Percentiles rank a stretch among this genome's conserved stretches.
Evolutionary conservation across 495 filamentous ascomycete species (phyloP).

Genomic region (Hypoxylon subgilvum): DNA sequence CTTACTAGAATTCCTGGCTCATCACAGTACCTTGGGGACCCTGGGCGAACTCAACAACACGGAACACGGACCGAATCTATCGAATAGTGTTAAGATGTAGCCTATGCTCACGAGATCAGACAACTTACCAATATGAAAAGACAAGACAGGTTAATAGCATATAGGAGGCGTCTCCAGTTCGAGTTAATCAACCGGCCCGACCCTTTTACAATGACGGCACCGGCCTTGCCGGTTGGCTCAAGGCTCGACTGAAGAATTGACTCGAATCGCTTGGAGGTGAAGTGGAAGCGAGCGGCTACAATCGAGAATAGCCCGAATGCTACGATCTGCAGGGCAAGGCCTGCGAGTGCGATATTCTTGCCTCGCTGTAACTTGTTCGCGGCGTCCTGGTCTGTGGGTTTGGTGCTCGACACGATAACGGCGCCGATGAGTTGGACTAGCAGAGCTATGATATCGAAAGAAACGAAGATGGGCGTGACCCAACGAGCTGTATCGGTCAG

Average conservation of each 20-base stretch:
- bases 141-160: conserved; percentile 42
- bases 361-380: conserved; percentile 44
- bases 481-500: conserved; percentile 43
- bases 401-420: conserved; percentile 47
- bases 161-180: conserved; percentile 44
- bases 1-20: conserved; percentile 43
- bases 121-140: conserved; percentile 45
- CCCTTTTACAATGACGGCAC: conserved; percentile 43
- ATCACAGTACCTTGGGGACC: conserved; percentile 33
- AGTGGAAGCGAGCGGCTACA: conserved; percentile 49
- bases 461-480: conserved; percentile 49
- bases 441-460: conserved; percentile 45
- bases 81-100: neutral
- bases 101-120: neutral
- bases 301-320: conserved; percentile 48
- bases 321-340: conserved; percentile 44
- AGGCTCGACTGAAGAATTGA: conserved; percentile 40
- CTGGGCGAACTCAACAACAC: conserved; percentile 46
- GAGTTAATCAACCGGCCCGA: conserved; percentile 42
- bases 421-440: conserved; percentile 45
- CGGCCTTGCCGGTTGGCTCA: conserved; percentile 34
- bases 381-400: conserved; percentile 34
- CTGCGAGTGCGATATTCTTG: conserved; percentile 46
- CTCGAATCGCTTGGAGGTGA: conserved; percentile 49
- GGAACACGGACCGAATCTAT: conserved; percentile 50